Conservation (phyloP, 2,329 filamentous ascomycete species). For the Falciphora oryzae region DNA sequence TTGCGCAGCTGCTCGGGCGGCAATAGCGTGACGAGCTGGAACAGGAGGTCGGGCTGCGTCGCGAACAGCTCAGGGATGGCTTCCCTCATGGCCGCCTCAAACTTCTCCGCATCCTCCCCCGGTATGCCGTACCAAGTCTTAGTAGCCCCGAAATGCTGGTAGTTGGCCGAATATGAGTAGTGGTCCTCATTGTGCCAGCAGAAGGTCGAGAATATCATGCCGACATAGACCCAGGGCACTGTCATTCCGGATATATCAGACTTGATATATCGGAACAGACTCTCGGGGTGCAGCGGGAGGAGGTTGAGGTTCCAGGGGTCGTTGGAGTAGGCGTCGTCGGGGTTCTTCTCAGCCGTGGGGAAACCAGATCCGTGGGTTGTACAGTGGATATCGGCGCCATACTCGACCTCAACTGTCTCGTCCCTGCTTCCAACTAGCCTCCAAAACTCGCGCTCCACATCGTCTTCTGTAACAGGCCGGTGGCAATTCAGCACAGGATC, state of each 20-base stretch:
- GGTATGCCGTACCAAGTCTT: slow-evolving; percentile 99
- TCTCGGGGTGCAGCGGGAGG: slow-evolving; percentile 83
- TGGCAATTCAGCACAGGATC: slow-evolving; percentile 78
- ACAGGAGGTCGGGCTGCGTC: slow-evolving; percentile 90
- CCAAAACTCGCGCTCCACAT: slow-evolving; percentile 97
- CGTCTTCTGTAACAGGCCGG: slow-evolving; percentile 82
- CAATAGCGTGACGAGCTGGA: slow-evolving; percentile 93
- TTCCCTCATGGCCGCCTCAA: slow-evolving; percentile 90
- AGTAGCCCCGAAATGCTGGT: slow-evolving; percentile 95
- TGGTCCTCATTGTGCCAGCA: slow-evolving; percentile 99
- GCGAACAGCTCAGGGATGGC: slow-evolving; percentile 96
- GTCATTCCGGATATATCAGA: slow-evolving; percentile 99
- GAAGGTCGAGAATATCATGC: slow-evolving; percentile 99
- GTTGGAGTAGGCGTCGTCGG: slow-evolving; percentile 76
- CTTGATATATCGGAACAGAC: slow-evolving; percentile 94
- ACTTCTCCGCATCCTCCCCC: slow-evolving; percentile 86
- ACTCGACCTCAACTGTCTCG: slow-evolving; percentile 95
- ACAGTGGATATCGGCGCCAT: slow-evolving; percentile 95
- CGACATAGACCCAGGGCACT: slow-evolving; percentile 97
- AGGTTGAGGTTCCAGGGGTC: slow-evolving; percentile 97
- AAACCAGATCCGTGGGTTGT: slow-evolving; percentile 97
- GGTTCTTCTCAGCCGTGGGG: slow-evolving; percentile 87
- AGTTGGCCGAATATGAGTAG: slow-evolving; percentile 95
- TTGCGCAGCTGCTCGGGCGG: slow-evolving; percentile 91
- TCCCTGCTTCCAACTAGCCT: slow-evolving; percentile 87